Evolutionary conservation across 2,329 filamentous ascomycete genomes (phyloP).

Genomic region (Fusarium lateritium): DNA sequence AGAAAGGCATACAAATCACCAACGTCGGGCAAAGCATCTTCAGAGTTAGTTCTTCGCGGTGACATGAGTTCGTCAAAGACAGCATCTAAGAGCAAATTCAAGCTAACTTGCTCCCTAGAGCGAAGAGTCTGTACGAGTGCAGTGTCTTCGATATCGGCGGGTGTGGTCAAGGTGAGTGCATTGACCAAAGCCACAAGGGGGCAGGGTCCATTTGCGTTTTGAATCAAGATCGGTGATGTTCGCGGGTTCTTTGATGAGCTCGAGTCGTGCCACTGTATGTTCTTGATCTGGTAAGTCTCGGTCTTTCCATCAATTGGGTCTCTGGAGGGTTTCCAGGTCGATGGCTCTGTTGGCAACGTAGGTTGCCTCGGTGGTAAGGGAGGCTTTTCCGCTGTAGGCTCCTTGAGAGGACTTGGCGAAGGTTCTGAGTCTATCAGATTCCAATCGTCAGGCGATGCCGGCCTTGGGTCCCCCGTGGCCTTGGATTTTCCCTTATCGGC

Average conservation of each 20-base stretch:
- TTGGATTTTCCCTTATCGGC: slow-evolving; percentile 61
- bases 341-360: slow-evolving; percentile 44
- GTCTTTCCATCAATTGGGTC: slow-evolving; percentile 63
- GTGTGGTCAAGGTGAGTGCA: slow-evolving; percentile 87
- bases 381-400: slow-evolving; percentile 48
- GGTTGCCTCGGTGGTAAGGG: slow-evolving; percentile 57
- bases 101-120: slow-evolving; percentile 87
- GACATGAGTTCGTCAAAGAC: slow-evolving; percentile 96
- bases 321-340: slow-evolving; percentile 58
- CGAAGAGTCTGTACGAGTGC: slow-evolving; percentile 83
- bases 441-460: slow-evolving; percentile 61
- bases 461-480: slow-evolving; percentile 42
- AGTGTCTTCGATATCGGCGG: slow-evolving; percentile 72
- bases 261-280: slow-evolving; percentile 86
- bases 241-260: slow-evolving; percentile 73
- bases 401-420: slow-evolving; percentile 34
- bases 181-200: slow-evolving; percentile 95
- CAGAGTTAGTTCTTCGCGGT: slow-evolving; percentile 73
- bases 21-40: slow-evolving; percentile 83
- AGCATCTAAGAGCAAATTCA: slow-evolving; percentile 87
- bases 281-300: slow-evolving; percentile 94
- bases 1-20: slow-evolving; percentile 90
- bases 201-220: slow-evolving; percentile 96
- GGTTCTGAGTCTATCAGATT: slow-evolving; percentile 65
- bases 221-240: slow-evolving; percentile 88